A percentile compares a stretch with the other conserved stretches of the same genome.
Evolutionary conservation across 805 yeast genomes (phyloP).

Genomic region (Kodamaea restingae): DNA sequence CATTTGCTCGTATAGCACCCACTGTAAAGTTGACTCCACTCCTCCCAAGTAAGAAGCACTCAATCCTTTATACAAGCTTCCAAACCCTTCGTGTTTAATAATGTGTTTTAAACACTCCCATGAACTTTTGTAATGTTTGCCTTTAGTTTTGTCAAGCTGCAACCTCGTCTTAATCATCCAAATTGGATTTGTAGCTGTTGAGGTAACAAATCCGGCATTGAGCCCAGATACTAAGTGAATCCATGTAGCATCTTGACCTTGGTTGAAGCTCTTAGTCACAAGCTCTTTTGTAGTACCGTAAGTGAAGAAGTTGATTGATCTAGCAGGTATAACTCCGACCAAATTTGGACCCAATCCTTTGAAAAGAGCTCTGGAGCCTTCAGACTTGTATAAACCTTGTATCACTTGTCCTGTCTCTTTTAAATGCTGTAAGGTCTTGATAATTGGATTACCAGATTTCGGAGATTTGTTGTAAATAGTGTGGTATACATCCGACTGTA

Average conservation of each 20-base stretch:
- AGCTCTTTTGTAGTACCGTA: slow-evolving; percentile 90
- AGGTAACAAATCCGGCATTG: slow-evolving; percentile 88
- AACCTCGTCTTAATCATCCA: slow-evolving; percentile 95
- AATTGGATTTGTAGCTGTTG: slow-evolving; percentile 96
- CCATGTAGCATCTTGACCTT: slow-evolving; percentile 77
- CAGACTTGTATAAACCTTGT: slow-evolving; percentile 60
- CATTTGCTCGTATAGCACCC: slow-evolving; percentile 97
- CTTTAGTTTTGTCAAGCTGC: slow-evolving; percentile 75
- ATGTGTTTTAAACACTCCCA: slow-evolving; percentile 77
- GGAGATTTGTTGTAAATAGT: slow-evolving; percentile 49
- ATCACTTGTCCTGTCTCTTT: slow-evolving; percentile 77
- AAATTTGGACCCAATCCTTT: slow-evolving; percentile 95
- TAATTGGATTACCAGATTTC: slow-evolving; percentile 31
- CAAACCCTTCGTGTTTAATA: slow-evolving; percentile 69
- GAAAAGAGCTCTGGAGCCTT: slow-evolving; percentile 84
- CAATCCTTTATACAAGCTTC: slow-evolving; percentile 83
- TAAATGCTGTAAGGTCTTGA: slow-evolving; percentile 65
- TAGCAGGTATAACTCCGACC: slow-evolving; percentile 96
- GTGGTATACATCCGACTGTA: slow-evolving; percentile 83
- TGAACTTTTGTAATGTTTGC: slow-evolving; percentile 72
- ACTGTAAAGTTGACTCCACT: slow-evolving; percentile 86
- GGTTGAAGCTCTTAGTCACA: slow-evolving; percentile 59
- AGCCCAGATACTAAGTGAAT: slow-evolving; percentile 85
- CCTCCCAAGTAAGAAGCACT: slow-evolving; percentile 94
- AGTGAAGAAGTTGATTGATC: slow-evolving; percentile 94